These are phyloP conservation scores for Zopfochytrium polystomum DNA, from an alignment of 371 early-diverging fungal genomes.

Conservation along the genomic window DNA sequence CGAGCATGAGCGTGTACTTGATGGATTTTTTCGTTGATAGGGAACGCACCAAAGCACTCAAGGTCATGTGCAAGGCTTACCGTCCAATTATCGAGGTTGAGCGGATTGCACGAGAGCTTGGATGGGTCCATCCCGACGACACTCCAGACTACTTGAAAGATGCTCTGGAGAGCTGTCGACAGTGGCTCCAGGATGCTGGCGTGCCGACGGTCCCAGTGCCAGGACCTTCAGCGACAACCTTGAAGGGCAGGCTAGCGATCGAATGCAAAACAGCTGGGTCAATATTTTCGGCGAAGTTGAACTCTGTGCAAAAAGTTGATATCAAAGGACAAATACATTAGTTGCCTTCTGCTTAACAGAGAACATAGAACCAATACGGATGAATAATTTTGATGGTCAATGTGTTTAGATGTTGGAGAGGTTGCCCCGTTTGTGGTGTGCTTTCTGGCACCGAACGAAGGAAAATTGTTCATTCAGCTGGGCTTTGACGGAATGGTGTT, in stretches of 20 bases:
- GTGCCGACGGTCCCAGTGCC: slow-evolving; percentile 13
- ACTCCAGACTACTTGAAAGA: not conserved
- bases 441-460: too few species aligned
- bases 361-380: too few species aligned
- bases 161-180: slow-evolving; percentile 20
- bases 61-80: slow-evolving; percentile 32
- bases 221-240: slow-evolving; percentile 9
- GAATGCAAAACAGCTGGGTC: slow-evolving; percentile 29
- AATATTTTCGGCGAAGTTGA: slow-evolving; percentile 25
- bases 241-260: slow-evolving; percentile 35
- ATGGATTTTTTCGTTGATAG: slow-evolving; percentile 88
- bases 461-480: too few species aligned
- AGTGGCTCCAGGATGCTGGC: slow-evolving; percentile 23
- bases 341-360: too few species aligned
- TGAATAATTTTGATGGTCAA: too few species aligned
- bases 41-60: slow-evolving; percentile 68
- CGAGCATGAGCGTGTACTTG: slow-evolving; percentile 80
- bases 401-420: too few species aligned
- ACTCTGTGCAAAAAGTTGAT: slow-evolving; percentile 38
- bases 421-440: too few species aligned
- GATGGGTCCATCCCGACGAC: slow-evolving; percentile 29
- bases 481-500: too few species aligned
- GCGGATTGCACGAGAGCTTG: slow-evolving; percentile 34
- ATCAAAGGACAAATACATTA: slow-evolving; percentile 45
- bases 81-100: slow-evolving; percentile 32